Evolutionary conservation across 257 asterid species (phyloP).

Genomic region (Solanum sejunctum): DNA sequence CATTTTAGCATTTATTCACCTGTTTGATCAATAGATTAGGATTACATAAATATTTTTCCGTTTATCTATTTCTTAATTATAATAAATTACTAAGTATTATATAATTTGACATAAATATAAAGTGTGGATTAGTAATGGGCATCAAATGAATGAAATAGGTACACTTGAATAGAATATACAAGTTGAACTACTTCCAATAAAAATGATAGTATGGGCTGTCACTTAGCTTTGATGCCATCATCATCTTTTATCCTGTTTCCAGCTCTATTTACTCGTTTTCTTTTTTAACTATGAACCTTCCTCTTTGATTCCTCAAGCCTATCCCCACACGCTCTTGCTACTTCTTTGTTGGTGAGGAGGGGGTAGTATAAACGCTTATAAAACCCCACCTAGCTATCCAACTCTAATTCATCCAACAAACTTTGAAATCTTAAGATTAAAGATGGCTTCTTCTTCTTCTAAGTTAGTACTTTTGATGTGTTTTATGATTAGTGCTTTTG

Average conservation of each 20-base stretch:
- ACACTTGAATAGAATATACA: not conserved
- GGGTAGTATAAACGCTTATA: not conserved
- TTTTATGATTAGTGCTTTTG: not conserved
- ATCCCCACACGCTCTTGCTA: not conserved
- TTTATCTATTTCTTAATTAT: too few species aligned
- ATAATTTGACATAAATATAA: too few species aligned
- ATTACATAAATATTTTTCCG: too few species aligned
- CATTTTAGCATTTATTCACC: too few species aligned
- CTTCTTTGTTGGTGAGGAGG: not conserved
- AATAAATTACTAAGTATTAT: too few species aligned
- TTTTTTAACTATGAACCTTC: not conserved
- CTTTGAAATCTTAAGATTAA: not conserved
- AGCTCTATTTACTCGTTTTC: not conserved
- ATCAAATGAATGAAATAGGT: not conserved
- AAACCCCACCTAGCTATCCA: not conserved
- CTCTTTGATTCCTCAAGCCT: not conserved
- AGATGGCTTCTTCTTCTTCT: not conserved
- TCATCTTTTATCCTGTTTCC: not conserved
- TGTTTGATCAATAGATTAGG: too few species aligned
- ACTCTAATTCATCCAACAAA: not conserved
- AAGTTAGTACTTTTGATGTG: not conserved
- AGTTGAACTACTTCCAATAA: not conserved
- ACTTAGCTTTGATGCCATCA: not conserved
- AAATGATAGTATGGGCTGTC: not conserved
- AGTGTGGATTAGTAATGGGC: too few species aligned